Evolutionary conservation across 768 basidiomycete species (phyloP), one percentile per base, ranked within the genome.

Genomic region (Boletus pseudo-olivaceus): DNA sequence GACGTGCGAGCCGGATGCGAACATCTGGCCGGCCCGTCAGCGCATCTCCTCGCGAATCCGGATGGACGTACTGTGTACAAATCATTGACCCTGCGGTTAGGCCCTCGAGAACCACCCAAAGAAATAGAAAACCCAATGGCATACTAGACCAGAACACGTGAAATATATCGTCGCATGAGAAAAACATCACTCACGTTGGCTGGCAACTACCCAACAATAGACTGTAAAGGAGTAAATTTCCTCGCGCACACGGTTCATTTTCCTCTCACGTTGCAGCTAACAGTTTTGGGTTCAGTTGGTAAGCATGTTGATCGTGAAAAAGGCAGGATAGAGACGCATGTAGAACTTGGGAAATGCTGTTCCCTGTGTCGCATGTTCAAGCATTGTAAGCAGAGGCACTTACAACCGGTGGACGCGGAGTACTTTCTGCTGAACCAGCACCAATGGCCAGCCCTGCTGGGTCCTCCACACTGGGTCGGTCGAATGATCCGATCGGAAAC

Each of bases 61-160:
- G 45, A 46, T 14, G 11, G 43, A 55, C 62, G 40, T 41, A 60
- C 64, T 15, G 54, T 33, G 38, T 52, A 42, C 12, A 34, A 17
- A 43, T 46, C 33, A 37, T 23, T 49, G 57, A 26, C 61, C 44
- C 59, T 58, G 58, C 51, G 45, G 37, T 40, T 47, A 70, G 58
- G 61, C 56, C 58, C 61, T 62, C 55, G 58, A 58, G 33, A 70
- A 50, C 68, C 62, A 62, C 45, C 51, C 56, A 43, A 68, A 49
- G 54, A 61, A 37, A 57, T 39, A 57, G 39, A 67, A 53, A 42
- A 70, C 23, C 64, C 61, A 70, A 47, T 32, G 58, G 8, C 32
- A 60, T 29, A 70, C 70, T 72, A 14, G 45, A 40, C 1, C 6
- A n/a, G 10, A 30, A 9, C 35, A 4, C 20, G 9, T 60, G 47